Evolutionary conservation across 768 basidiomycete genomes (phyloP), one percentile per base, ranked within the genome.

Genomic region (Mycena chlorophos): DNA sequence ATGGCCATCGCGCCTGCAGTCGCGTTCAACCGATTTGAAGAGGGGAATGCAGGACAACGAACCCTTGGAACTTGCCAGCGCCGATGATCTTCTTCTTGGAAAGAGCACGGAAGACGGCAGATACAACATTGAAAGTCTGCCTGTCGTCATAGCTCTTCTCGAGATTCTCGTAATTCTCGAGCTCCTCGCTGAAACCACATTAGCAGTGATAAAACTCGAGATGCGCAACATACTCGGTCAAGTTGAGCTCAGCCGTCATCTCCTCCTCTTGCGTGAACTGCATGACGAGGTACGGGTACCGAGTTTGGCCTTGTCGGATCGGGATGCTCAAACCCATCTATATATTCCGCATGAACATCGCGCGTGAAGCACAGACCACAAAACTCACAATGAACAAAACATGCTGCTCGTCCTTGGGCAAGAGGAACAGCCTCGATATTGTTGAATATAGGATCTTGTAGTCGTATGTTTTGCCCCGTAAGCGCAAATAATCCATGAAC

Each of bases 391-490:
- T 95, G 67, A 99, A 94, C 52, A 97, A 79, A 30, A 97, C 89
- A 67, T 98, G 96, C 51, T 91, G 85, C 62, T 98, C 97, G 66
- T 99, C 97, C 68, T 97, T 96, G 16, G 97, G 97, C 4, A 99
- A 78, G 22, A 98, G 78, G 80, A 98, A 99, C 8, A 98, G 74
- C 55, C 84, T 81, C 22, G 90, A 86, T 63, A 99, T 92, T 59
- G 88, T 89, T 31, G 83, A 80, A 72, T 95, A 97, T 22, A 91
- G 78, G 55, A 99, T 92, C 73, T 98, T 94, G 81, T 99, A 99
- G 71, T 99, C 97, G 73, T 98, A 98, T 1, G 95, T 98, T 74
- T 98, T 97, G 50, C 97, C 97, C n/a, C 94, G 88, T 28, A 98
- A 75, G 39, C 97, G 87, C 67, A 99, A 71, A 76, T 94, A 98